phyloP scores from a whole-genome alignment of 306 rosid genomes.

The Inga leiocalycina region DNA sequence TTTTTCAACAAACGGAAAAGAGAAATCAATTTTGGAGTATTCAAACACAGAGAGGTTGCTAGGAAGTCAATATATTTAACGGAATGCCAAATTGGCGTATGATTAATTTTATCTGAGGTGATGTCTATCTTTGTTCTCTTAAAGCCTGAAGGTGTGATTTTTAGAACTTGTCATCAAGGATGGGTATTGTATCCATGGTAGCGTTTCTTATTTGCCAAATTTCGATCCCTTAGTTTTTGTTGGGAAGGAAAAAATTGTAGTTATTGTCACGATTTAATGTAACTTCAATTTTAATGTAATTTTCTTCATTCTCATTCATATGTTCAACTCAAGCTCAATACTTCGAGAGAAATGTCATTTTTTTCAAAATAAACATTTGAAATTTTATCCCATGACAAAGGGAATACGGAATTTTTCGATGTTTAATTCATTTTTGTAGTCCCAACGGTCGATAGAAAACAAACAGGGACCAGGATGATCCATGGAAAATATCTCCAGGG shows the following conservation, averaged over 20 bases:
- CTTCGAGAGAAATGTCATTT: not conserved
- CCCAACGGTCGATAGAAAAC: not conserved
- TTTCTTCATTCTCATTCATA: not conserved
- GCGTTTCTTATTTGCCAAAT: not conserved
- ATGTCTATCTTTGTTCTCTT: not conserved
- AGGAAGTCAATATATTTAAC: not conserved
- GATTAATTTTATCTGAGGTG: not conserved
- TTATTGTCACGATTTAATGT: not conserved
- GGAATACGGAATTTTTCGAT: not conserved
- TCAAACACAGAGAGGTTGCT: not conserved
- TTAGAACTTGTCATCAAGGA: not conserved
- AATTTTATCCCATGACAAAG: not conserved
- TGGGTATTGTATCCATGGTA: not conserved
- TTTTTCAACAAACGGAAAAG: constrained; percentile 16
- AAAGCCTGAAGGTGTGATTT: not conserved
- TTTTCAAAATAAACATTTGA: not conserved
- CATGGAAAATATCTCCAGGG: not conserved
- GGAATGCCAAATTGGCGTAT: not conserved
- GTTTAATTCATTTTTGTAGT: not conserved
- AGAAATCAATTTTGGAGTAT: constrained; percentile 15
- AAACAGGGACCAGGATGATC: not conserved
- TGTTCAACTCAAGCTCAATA: not conserved
- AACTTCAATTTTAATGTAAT: not conserved
- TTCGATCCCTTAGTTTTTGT: not conserved
- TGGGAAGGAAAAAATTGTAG: not conserved